Conservation (phyloP, 2,329 filamentous ascomycete species). For the Fusarium longipes region DNA sequence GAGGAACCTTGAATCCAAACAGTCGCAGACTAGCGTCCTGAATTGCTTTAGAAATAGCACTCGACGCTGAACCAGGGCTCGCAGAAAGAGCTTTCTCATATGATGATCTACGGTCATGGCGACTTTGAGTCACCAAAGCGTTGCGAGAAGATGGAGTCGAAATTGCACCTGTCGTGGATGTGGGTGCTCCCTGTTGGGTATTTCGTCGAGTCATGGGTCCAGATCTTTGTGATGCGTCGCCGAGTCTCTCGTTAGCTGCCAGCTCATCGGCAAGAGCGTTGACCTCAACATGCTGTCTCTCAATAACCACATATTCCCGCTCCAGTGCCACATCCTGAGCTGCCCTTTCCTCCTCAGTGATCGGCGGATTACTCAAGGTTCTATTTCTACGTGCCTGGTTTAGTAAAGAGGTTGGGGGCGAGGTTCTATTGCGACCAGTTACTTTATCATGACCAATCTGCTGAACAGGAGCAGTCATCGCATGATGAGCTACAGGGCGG, state of each 20-base stretch:
- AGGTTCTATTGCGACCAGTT: slow-evolving; percentile 40
- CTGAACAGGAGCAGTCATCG: slow-evolving; percentile 62
- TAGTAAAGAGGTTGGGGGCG: slow-evolving; percentile 49
- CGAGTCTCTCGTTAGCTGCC: slow-evolving; percentile 79
- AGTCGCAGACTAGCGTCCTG: slow-evolving; percentile 87
- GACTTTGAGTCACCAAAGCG: slow-evolving; percentile 78
- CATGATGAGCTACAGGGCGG: slow-evolving; percentile 59
- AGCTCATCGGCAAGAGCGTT: slow-evolving; percentile 97
- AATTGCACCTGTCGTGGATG: slow-evolving; percentile 75
- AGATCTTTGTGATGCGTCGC: slow-evolving; percentile 63
- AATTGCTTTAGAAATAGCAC: slow-evolving; percentile 92
- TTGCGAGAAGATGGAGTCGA: slow-evolving; percentile 75
- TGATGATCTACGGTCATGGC: slow-evolving; percentile 80
- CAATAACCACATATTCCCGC: slow-evolving; percentile 93
- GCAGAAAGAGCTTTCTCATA: slow-evolving; percentile 82
- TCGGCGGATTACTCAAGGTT: slow-evolving; percentile 44
- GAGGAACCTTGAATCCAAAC: slow-evolving; percentile 77
- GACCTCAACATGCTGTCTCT: slow-evolving; percentile 94
- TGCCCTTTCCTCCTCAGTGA: slow-evolving; percentile 74
- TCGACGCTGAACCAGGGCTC: slow-evolving; percentile 78
- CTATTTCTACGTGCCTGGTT: slow-evolving; percentile 49
- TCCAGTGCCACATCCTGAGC: slow-evolving; percentile 91
- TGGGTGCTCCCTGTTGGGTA: slow-evolving; percentile 79
- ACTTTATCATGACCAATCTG: slow-evolving; percentile 46
- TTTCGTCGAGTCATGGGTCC: slow-evolving; percentile 77